Conservation (phyloP, 371 early-diverging fungal genomes). For the Coemansia linderi region DNA sequence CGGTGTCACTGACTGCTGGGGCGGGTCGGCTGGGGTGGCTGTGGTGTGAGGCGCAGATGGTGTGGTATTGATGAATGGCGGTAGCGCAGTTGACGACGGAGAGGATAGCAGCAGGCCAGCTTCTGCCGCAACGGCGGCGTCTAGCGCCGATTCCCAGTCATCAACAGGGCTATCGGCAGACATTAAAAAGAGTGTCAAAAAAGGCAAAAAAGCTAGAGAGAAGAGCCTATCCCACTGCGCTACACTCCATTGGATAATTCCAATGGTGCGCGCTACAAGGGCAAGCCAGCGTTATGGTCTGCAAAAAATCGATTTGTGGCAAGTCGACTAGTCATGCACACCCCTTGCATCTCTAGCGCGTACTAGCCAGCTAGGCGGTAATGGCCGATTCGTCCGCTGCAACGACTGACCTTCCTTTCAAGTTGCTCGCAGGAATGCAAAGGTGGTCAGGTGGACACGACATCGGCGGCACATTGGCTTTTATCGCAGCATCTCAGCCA, state of each 20-base stretch:
- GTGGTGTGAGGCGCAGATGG: not conserved
- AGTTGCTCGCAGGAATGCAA: not conserved
- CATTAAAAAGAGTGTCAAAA: not conserved
- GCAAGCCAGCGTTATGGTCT: not conserved
- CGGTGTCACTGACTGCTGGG: not conserved
- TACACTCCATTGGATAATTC: not conserved
- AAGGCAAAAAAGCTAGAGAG: not conserved
- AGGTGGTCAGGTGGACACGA: not conserved
- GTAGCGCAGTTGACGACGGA: not conserved
- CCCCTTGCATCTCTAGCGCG: no score
- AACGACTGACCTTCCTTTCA: not conserved
- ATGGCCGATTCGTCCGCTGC: not conserved
- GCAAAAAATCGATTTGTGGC: not conserved
- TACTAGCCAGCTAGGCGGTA: not conserved
- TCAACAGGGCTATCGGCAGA: slow-evolving; percentile 1
- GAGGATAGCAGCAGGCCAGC: not conserved
- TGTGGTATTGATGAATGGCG: slow-evolving; percentile 2
- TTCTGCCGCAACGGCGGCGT: not conserved
- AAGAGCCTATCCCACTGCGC: not conserved
- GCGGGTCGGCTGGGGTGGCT: not conserved
- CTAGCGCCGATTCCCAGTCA: slow-evolving; percentile 8
- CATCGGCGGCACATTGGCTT: slow-evolving; percentile 3
- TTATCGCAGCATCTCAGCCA: not conserved
- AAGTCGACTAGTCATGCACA: not conserved
- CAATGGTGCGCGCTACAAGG: not conserved